These are phyloP conservation scores for Torulaspora microellipsoides DNA, from an alignment of 805 yeast genomes.

Conservation along the genomic window DNA sequence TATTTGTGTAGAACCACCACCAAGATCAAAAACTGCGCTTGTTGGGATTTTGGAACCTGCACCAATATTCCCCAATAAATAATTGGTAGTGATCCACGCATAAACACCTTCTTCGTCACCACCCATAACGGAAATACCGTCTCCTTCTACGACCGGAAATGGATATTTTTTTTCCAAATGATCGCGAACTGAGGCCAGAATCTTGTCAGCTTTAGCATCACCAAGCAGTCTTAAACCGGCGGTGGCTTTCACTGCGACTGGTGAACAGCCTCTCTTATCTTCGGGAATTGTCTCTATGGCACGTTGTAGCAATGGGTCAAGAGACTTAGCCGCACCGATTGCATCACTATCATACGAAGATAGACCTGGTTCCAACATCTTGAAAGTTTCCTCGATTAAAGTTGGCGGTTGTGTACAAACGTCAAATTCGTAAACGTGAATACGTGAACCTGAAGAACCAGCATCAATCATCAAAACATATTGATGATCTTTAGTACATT, in stretches of 20 bases:
- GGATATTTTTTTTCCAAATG: slow-evolving; percentile 82
- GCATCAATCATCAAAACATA: slow-evolving; percentile 96
- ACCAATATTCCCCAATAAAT: slow-evolving; percentile 90
- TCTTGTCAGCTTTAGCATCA: slow-evolving; percentile 61
- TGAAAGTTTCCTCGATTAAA: slow-evolving; percentile 72
- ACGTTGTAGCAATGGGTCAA: slow-evolving; percentile 71
- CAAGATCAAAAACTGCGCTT: slow-evolving; percentile 95
- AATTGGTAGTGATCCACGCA: slow-evolving; percentile 98
- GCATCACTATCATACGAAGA: slow-evolving; percentile 80
- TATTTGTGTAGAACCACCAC: slow-evolving; percentile 98
- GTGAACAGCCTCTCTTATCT: slow-evolving; percentile 72
- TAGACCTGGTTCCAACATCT: slow-evolving; percentile 90
- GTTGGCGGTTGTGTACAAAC: slow-evolving; percentile 81
- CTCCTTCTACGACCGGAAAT: slow-evolving; percentile 81
- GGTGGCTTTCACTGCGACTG: slow-evolving; percentile 95
- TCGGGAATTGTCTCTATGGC: slow-evolving; percentile 79
- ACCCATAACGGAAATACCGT: slow-evolving; percentile 89
- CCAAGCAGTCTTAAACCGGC: slow-evolving; percentile 93
- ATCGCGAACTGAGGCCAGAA: slow-evolving; percentile 67
- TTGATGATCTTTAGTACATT: slow-evolving; percentile 46
- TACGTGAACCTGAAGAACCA: slow-evolving; percentile 95
- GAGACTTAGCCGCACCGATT: slow-evolving; percentile 80
- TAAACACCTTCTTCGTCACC: slow-evolving; percentile 97
- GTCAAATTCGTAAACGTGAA: slow-evolving; percentile 89
- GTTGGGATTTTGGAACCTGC: slow-evolving; percentile 67